Evolutionary conservation across 2,329 filamentous ascomycete species (phyloP), one percentile per base, ranked within the genome.

Genomic region (Ophiocordyceps camponoti-saundersi): DNA sequence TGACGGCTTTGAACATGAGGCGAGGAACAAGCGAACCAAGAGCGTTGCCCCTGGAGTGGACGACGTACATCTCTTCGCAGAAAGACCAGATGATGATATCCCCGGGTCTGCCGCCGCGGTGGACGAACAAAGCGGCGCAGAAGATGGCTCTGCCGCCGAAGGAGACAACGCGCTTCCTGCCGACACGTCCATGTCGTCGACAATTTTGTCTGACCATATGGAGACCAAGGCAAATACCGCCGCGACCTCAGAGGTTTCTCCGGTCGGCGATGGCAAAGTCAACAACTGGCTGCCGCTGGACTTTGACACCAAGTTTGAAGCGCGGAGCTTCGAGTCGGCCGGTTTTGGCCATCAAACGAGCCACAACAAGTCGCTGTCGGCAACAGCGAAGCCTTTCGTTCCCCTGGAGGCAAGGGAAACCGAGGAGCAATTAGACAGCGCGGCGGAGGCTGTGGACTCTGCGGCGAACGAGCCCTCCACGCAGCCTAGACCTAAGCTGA

Each of bases 1-100:
- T 50, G 79, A 80, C 16, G 76, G 79, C 23, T 62, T 74, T 20
- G 71, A 69, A 11, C 77, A 84, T 48, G 75, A 82, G 49, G 78
- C 77, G 21, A 79, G 86, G 40, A 69, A 80, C 57, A 95, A 95
- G 70, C 79, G 88, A 59, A 79, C 78, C 51, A 79, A 80, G 53
- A 79, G 77, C 49, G 71, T 65, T 43, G 75, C 71, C 18, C 75
- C 73, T 46, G 80, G 84, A 55, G 81, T 77, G 18, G 80, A 93
- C 55, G 75, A 82, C 45, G 79, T 90, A 22, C 81, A 84, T 21
- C 70, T 78, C 46, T 94, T 93, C 60, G 85, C 86, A 10, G 70
- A 77, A 46, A 71, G 70, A 15, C 66, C 65, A 15, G 45, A 50
- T 15, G 36, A 42, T n/a, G 44, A 50, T 21, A n/a, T 47, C 3